Evolutionary conservation across 2,329 filamentous ascomycete genomes (phyloP), one percentile per base, ranked within the genome.

Genomic region (Arthrinium puccinioides): DNA sequence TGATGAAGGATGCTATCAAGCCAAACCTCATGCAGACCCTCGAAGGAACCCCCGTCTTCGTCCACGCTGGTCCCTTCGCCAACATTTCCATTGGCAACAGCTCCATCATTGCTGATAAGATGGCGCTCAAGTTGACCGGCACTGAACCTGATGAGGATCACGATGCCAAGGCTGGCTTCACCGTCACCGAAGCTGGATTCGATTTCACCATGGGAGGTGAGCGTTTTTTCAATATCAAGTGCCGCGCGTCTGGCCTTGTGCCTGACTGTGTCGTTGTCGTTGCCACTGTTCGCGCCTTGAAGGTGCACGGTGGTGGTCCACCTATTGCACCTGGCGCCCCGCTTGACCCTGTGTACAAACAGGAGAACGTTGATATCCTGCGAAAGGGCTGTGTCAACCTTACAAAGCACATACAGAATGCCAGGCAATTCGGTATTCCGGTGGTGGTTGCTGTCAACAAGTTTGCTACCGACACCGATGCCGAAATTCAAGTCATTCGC

Each of bases 211-310:
- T 98, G 92, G 92, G 92, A 47, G 92, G 92, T 45, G 92, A 98
- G 74, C 84, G 92, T 36, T 98, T 98, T 75, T 97, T 98, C 79
- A 97, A 98, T 71, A 97, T 98, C 73, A 98, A 98, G 74, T 97
- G 92, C 69, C 84, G 92, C 43, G 85, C 88, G 9, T 96, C 90
- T 6, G 90, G 90, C 18, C 81, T 98, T 31, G 79, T 87, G 3
- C 92, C 92, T 2, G 92, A 98, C 55, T 87, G 88, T 2, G 89
- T 95, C 6, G 87, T 98, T 30, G 82, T 98, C 41, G 92, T 98
- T 25, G 90, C 92, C 18, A 98, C 92, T 3, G 86, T 98, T 31
- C 84, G 92, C 49, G 92, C 92, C 6, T 73, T 98, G 46, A 98
- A 98, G 74, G 89, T 96, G 4, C 92, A 98, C 62, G 92, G 92